A percentile compares a stretch with the other conserved stretches of the same genome.
Conservation (phyloP, 2,329 filamentous ascomycete genomes). For the Penicillium brasilianum region DNA sequence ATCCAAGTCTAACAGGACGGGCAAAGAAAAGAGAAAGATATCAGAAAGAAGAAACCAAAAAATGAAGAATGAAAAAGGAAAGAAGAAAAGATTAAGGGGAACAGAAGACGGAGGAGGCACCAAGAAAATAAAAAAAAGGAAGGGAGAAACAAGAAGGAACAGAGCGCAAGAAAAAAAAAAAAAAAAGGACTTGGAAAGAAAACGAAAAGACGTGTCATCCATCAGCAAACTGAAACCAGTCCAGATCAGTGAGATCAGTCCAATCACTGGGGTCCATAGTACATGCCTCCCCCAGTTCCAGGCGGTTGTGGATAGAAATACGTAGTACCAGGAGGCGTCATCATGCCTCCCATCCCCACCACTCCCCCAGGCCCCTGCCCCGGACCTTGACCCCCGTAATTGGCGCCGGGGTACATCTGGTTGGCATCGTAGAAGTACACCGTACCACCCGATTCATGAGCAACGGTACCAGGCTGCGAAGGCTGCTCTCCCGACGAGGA, state of each 20-base stretch:
- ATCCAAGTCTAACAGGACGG: slow-evolving; percentile 35
- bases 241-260: neutral
- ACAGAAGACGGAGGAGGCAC: neutral
- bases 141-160: slow-evolving; percentile 5
- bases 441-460: slow-evolving; percentile 93
- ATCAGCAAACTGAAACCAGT: neutral
- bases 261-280: slow-evolving; percentile 58
- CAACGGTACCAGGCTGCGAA: slow-evolving; percentile 63
- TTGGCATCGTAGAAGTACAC: slow-evolving; percentile 90
- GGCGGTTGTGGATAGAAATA: slow-evolving; percentile 63
- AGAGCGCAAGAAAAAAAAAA: too few species aligned
- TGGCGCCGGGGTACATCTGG: slow-evolving; percentile 63
- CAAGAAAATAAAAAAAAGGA: slow-evolving; percentile 8
- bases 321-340: slow-evolving; percentile 64
- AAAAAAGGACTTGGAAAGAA: neutral
- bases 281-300: slow-evolving; percentile 54
- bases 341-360: slow-evolving; percentile 78
- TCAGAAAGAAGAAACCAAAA: slow-evolving; percentile 14
- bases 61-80: slow-evolving; percentile 2
- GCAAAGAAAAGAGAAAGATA: slow-evolving; percentile 17
- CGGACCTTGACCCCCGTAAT: slow-evolving; percentile 56
- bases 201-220: slow-evolving; percentile 1
- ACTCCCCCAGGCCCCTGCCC: slow-evolving; percentile 58
- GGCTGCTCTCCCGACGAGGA: slow-evolving; percentile 41
- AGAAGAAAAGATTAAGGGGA: neutral